Evolutionary conservation across 768 basidiomycete genomes (phyloP).

Genomic region (Glaciozyma martinii): DNA sequence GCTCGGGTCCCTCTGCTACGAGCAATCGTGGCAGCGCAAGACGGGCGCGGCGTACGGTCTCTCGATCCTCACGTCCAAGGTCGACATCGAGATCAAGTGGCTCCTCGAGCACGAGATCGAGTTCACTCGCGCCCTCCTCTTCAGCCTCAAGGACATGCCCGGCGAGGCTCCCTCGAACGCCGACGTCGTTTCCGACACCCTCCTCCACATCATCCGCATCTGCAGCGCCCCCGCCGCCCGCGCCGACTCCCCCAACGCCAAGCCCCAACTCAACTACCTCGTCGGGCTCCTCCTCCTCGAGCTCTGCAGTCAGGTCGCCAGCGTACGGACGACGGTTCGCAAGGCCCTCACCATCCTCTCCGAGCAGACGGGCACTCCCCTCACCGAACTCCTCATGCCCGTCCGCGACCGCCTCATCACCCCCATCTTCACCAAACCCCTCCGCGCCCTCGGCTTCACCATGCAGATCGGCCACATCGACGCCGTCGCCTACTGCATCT

Average conservation of each 20-base stretch:
- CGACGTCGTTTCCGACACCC: conserved; percentile 65
- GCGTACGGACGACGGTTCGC: conserved; percentile 76
- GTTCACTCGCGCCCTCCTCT: conserved; percentile 76
- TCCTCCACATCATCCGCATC: conserved; percentile 45
- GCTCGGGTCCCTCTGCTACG: conserved; percentile 76
- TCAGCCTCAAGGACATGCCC: conserved; percentile 89
- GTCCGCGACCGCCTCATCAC: conserved; percentile 81
- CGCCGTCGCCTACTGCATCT: conserved; percentile 86
- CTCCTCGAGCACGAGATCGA: conserved; percentile 79
- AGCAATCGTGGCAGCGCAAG: conserved; percentile 82
- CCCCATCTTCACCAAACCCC: conserved; percentile 89
- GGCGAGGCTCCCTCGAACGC: conserved; percentile 76
- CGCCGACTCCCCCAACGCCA: conserved; percentile 33
- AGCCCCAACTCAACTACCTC: conserved; percentile 47
- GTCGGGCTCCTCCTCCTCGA: conserved; percentile 73
- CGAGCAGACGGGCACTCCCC: conserved; percentile 58
- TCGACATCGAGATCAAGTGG: conserved; percentile 66
- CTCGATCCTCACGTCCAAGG: conserved; percentile 62
- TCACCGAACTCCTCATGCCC: conserved; percentile 68
- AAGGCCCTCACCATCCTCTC: conserved; percentile 69
- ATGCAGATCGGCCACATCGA: conserved; percentile 98
- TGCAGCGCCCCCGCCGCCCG: conserved; percentile 51
- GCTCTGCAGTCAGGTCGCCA: conserved; percentile 71
- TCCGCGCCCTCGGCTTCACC: conserved; percentile 84
- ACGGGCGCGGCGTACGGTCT: conserved; percentile 83